These are phyloP conservation scores for Phytopythium delawarense DNA, from an alignment of 352 stramenopile species.

Conservation along the genomic window DNA sequence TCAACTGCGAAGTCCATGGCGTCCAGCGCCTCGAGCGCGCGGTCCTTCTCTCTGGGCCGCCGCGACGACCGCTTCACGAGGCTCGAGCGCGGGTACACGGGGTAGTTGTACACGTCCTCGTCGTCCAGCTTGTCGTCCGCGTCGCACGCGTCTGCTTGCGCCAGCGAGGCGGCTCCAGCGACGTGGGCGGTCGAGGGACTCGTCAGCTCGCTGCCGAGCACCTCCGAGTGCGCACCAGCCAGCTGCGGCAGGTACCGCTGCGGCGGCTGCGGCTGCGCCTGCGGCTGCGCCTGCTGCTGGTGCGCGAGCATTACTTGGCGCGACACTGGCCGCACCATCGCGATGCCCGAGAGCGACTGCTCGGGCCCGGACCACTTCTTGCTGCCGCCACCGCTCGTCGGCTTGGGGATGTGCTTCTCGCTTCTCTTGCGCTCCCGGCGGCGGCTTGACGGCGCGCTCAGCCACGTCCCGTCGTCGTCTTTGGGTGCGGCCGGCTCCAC, in stretches of 20 bases:
- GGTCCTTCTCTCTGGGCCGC: conserved; percentile 1
- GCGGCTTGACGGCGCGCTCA: conserved; percentile 21
- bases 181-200: conserved; percentile 5
- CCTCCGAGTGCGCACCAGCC: conserved; percentile 15
- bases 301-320: conserved; percentile 33
- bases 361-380: conserved; percentile 24
- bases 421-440: conserved; percentile 36
- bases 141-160: conserved; percentile 2
- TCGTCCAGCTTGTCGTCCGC: conserved; percentile 17
- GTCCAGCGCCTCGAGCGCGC: background rate
- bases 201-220: conserved; percentile 11
- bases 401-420: conserved; percentile 38
- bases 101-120: conserved; percentile 53
- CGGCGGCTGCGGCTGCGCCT: background rate
- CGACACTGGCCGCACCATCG: conserved; percentile 39
- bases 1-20: conserved; percentile 3
- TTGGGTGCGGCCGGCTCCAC: conserved; percentile 26
- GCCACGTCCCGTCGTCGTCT: conserved; percentile 29
- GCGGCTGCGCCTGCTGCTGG: too few species aligned
- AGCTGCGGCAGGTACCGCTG: conserved; percentile 40
- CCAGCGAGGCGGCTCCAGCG: background rate
- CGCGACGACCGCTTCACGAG: conserved; percentile 34
- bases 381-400: conserved; percentile 17
- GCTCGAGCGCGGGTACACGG: conserved; percentile 34
- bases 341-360: conserved; percentile 19